Percentiles rank a stretch among this genome's conserved stretches.
phyloP scores from a whole-genome alignment of 176 grass and related monocot genomes.

The Calamus simplicifolius region DNA sequence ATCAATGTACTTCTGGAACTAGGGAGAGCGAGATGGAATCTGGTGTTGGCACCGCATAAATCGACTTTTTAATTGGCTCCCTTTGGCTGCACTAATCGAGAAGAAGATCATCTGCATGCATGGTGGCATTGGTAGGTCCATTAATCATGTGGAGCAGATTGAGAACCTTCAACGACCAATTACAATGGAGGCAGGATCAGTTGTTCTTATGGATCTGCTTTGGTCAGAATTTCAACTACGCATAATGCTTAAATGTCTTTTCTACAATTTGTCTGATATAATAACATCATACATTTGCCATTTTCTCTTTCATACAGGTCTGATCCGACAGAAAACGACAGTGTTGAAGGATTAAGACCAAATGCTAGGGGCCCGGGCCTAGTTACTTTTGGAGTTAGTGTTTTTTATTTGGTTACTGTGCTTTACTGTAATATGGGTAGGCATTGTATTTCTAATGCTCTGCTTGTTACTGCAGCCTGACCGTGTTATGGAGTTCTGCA shows the following conservation, averaged over 20 bases:
- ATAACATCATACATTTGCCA: conserved; percentile 5
- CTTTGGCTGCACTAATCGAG: conserved; percentile 92
- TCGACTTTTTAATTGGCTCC: conserved; percentile 96
- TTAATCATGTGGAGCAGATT: conserved; percentile 97
- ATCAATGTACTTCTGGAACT: conserved; percentile 4
- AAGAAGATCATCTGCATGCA: conserved; percentile 99
- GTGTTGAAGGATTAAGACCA: conserved; percentile 89
- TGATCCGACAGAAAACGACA: conserved; percentile 98
- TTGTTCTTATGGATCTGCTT: conserved; percentile 98
- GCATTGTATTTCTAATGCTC: conserved; percentile 17
- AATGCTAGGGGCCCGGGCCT: conserved; percentile 94
- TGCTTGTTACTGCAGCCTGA: conserved; percentile 67
- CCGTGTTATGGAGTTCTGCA: conserved; percentile 98
- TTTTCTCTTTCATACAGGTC: conserved; percentile 58
- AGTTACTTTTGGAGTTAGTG: conserved; percentile 97
- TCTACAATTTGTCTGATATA: too few species aligned
- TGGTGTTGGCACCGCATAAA: conserved; percentile 99
- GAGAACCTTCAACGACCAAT: conserved; percentile 96
- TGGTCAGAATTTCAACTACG: conserved; percentile 38
- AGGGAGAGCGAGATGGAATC: conserved; percentile 98
- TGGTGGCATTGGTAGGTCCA: conserved; percentile 96
- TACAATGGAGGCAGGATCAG: conserved; percentile 95
- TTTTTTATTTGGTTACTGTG: conserved; percentile 7
- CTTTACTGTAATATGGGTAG: not conserved
- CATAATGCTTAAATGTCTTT: too few species aligned